Percentiles rank a stretch among this genome's conserved stretches.
phyloP scores from a whole-genome alignment of 1,284 basidiomycete species.

The Irpex lacteus region DNA sequence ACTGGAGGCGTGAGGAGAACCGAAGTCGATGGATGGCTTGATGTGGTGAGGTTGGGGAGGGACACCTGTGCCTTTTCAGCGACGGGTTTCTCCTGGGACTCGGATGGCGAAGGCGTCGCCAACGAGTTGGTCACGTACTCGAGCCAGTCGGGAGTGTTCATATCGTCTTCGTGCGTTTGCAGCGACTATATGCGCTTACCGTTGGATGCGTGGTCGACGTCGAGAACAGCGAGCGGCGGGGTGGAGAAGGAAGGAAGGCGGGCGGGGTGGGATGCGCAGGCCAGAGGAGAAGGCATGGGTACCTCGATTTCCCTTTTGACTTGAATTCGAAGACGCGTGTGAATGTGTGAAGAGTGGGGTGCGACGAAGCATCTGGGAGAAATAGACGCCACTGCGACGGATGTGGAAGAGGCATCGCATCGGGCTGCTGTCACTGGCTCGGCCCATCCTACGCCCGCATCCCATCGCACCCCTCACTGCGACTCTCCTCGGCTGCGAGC shows the following conservation, averaged over 20 bases:
- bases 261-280: neutral
- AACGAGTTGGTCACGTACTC: constrained; percentile 56
- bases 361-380: neutral
- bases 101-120: neutral
- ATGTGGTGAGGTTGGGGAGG: constrained; percentile 7
- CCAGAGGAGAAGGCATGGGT: neutral
- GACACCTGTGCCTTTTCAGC: constrained; percentile 22
- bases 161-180: constrained; percentile 9
- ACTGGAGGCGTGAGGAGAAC: constrained; percentile 71
- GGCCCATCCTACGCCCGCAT: neutral
- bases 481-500: no score
- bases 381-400: neutral
- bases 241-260: neutral
- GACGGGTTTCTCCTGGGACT: constrained; percentile 29
- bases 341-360: neutral
- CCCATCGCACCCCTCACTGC: neutral
- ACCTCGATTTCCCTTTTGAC: neutral
- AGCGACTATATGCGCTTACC: neutral
- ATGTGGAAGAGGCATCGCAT: neutral
- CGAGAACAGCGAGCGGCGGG: neutral
- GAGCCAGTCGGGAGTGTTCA: constrained; percentile 56
- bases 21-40: constrained; percentile 17
- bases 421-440: neutral
- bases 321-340: neutral
- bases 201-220: neutral